phyloP scores from a whole-genome alignment of 495 filamentous ascomycete species.

The Hypoxylon lienhwacheense region DNA sequence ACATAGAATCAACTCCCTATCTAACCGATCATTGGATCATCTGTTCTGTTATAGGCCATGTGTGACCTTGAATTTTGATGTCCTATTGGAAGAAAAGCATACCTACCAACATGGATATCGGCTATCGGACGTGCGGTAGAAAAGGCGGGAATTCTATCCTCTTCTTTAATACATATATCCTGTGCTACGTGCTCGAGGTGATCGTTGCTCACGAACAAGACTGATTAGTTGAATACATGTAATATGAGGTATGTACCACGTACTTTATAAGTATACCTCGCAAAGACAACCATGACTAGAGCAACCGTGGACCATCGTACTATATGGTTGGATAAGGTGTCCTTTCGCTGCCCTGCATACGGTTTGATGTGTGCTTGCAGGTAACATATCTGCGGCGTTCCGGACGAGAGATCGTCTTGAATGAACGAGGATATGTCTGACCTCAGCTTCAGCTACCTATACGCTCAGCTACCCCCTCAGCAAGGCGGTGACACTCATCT shows the following conservation, averaged over 20 bases:
- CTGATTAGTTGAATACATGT: slow-evolving; percentile 5
- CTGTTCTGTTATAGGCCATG: slow-evolving; percentile 14
- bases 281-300: slow-evolving; percentile 4
- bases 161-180: neutral
- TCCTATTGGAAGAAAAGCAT: slow-evolving; percentile 18
- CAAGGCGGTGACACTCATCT: slow-evolving; percentile 4
- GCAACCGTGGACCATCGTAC: slow-evolving; percentile 8
- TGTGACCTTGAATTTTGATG: slow-evolving; percentile 21
- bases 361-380: slow-evolving; percentile 2
- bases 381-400: slow-evolving; percentile 10
- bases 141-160: slow-evolving; percentile 24
- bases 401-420: slow-evolving; percentile 7
- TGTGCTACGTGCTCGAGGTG: slow-evolving; percentile 10
- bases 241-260: no score
- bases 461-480: slow-evolving; percentile 17
- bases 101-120: slow-evolving; percentile 24
- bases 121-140: slow-evolving; percentile 27
- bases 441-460: slow-evolving; percentile 23
- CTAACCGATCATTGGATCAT: slow-evolving; percentile 9
- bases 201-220: slow-evolving; percentile 11
- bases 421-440: slow-evolving; percentile 19
- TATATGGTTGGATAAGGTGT: slow-evolving; percentile 21
- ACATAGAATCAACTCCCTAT: neutral
- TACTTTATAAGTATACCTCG: slow-evolving; percentile 1
- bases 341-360: slow-evolving; percentile 19